These are phyloP conservation scores for Boletus smithii DNA, from an alignment of 1,284 basidiomycete genomes.

Conservation along the genomic window DNA sequence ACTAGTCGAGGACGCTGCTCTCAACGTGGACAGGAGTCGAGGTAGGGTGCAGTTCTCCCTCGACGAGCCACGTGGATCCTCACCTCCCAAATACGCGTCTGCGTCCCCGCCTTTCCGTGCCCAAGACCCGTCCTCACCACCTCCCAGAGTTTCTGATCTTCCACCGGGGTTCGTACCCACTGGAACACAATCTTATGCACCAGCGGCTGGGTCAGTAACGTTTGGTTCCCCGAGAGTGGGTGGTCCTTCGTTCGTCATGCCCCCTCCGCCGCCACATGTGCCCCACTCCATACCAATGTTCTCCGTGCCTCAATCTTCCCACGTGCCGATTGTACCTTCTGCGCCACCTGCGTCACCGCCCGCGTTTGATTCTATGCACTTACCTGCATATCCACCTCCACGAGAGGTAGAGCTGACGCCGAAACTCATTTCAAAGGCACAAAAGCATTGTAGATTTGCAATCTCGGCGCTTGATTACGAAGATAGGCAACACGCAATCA, in stretches of 20 bases:
- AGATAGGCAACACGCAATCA: slow-evolving; percentile 78
- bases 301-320: slow-evolving; percentile 16
- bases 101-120: slow-evolving; percentile 13
- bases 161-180: slow-evolving; percentile 29
- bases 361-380: slow-evolving; percentile 3
- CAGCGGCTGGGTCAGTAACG: neutral
- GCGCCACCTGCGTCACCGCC: too few relatives aligned
- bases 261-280: slow-evolving; percentile 11
- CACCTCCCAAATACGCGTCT: slow-evolving; percentile 15
- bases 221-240: too few relatives aligned
- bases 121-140: slow-evolving; percentile 10
- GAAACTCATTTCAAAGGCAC: slow-evolving; percentile 62
- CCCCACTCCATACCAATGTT: slow-evolving; percentile 13
- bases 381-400: slow-evolving; percentile 28
- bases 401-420: slow-evolving; percentile 57
- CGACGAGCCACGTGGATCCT: slow-evolving; percentile 4
- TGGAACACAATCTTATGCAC: slow-evolving; percentile 7
- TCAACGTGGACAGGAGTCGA: slow-evolving; percentile 8
- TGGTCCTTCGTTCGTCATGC: slow-evolving; percentile 13
- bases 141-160: slow-evolving; percentile 18
- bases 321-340: slow-evolving; percentile 8
- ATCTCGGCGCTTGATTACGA: slow-evolving; percentile 92
- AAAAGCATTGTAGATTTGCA: slow-evolving; percentile 89
- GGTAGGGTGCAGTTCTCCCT: slow-evolving; percentile 18
- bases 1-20: slow-evolving; percentile 13